Evolutionary conservation across 2,329 filamentous ascomycete genomes (phyloP).

Genomic region (Cladorrhinum sp.): DNA sequence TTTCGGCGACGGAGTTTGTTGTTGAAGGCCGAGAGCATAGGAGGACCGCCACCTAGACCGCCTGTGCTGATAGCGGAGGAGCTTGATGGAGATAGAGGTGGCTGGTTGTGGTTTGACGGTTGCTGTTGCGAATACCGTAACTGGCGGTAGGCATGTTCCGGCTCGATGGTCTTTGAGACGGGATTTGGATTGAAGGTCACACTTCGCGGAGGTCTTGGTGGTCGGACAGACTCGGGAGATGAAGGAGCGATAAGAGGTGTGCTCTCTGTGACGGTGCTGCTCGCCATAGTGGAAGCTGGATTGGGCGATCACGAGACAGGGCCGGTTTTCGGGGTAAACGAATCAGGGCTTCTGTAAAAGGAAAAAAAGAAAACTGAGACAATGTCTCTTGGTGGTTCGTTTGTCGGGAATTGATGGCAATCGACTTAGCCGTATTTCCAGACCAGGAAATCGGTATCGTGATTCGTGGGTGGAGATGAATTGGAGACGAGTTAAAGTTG

Average conservation of each 20-base stretch:
- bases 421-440: too few relatives aligned
- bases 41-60: constrained; percentile 41
- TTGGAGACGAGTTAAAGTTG: neutral
- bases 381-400: neutral
- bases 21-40: constrained; percentile 77
- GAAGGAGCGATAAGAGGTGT: constrained; percentile 22
- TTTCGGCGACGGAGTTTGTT: constrained; percentile 84
- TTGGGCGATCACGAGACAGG: neutral
- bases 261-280: constrained; percentile 13
- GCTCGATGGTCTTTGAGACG: constrained; percentile 59
- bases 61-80: constrained; percentile 42
- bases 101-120: constrained; percentile 36
- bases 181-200: constrained; percentile 77
- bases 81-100: constrained; percentile 32
- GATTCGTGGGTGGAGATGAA: neutral
- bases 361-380: too few relatives aligned
- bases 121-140: constrained; percentile 28
- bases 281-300: constrained; percentile 17
- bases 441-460: neutral
- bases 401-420: neutral
- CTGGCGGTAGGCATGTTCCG: constrained; percentile 37
- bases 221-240: constrained; percentile 22
- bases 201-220: constrained; percentile 52
- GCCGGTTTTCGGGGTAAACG: neutral
- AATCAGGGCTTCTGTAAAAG: too few relatives aligned